Conservation (phyloP, 805 yeast genomes). For the Nakazawaea holstii region DNA sequence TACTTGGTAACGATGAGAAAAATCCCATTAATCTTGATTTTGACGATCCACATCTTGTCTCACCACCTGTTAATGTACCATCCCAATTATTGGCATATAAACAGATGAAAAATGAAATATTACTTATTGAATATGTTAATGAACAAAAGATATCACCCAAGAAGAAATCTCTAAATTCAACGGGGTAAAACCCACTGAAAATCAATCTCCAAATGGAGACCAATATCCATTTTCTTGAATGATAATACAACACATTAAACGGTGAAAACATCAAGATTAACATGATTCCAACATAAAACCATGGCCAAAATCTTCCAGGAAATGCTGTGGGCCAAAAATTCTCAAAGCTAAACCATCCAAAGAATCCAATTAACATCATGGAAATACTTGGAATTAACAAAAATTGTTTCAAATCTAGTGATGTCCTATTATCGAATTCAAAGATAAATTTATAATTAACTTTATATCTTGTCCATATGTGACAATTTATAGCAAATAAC, state of each 20-base stretch:
- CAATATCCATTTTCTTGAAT: conserved; percentile 76
- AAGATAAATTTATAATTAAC: conserved; percentile 90
- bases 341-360: conserved; percentile 72
- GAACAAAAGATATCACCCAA: conserved; percentile 89
- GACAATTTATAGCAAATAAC: conserved; percentile 64
- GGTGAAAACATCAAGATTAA: conserved; percentile 55
- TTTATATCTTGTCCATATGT: conserved; percentile 66
- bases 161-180: conserved; percentile 91
- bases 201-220: conserved; percentile 66
- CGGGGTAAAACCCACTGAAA: conserved; percentile 86
- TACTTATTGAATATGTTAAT: conserved; percentile 82
- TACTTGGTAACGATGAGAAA: conserved; percentile 75
- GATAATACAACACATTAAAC: conserved; percentile 44
- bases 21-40: conserved; percentile 78
- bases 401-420: conserved; percentile 61
- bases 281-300: conserved; percentile 59
- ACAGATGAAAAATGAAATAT: conserved; percentile 81
- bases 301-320: conserved; percentile 74
- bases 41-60: conserved; percentile 65
- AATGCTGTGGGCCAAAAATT: conserved; percentile 57
- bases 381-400: conserved; percentile 58
- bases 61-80: conserved; percentile 37
- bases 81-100: conserved; percentile 70
- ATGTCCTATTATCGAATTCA: conserved; percentile 71
- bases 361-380: conserved; percentile 49